A percentile compares a stretch with the other conserved stretches of the same genome.
phyloP scores from a whole-genome alignment of 2,329 filamentous ascomycete genomes.

The Fusarium graminum region DNA sequence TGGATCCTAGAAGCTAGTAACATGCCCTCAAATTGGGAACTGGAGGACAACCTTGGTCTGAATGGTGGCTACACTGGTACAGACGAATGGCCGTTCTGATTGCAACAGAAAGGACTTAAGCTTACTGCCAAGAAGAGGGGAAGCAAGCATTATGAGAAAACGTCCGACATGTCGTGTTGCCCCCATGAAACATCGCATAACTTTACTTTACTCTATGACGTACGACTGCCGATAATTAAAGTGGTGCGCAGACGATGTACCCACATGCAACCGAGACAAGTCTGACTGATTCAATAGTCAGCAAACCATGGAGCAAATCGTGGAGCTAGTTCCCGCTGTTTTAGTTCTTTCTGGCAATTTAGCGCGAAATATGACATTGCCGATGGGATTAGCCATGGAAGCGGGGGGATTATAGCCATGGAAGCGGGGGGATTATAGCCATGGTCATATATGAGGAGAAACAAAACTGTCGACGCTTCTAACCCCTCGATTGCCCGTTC shows the following conservation, averaged over 20 bases:
- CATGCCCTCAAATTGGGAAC: background rate
- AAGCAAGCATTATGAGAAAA: background rate
- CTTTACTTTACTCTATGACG: background rate
- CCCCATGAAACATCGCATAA: background rate
- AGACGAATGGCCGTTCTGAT: background rate
- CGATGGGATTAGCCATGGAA: background rate
- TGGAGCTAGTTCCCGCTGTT: conserved; percentile 7
- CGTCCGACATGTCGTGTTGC: background rate
- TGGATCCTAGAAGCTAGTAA: conserved; percentile 14
- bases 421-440: conserved; percentile 2
- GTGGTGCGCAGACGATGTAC: background rate
- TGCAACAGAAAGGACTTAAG: background rate
- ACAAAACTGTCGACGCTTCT: background rate
- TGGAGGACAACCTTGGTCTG: background rate
- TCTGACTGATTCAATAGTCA: conserved; percentile 35
- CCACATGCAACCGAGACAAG: conserved; percentile 5
- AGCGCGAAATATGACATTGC: conserved; percentile 6
- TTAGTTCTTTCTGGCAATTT: background rate
- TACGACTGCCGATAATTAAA: background rate
- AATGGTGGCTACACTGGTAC: background rate
- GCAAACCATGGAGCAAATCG: conserved; percentile 11
- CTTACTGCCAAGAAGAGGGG: no score
- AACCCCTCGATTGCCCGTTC: background rate
- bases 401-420: background rate
- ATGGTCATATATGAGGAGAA: background rate